Conservation (phyloP, 495 filamentous ascomycete genomes). For the Saxophila tyrrhenica region DNA sequence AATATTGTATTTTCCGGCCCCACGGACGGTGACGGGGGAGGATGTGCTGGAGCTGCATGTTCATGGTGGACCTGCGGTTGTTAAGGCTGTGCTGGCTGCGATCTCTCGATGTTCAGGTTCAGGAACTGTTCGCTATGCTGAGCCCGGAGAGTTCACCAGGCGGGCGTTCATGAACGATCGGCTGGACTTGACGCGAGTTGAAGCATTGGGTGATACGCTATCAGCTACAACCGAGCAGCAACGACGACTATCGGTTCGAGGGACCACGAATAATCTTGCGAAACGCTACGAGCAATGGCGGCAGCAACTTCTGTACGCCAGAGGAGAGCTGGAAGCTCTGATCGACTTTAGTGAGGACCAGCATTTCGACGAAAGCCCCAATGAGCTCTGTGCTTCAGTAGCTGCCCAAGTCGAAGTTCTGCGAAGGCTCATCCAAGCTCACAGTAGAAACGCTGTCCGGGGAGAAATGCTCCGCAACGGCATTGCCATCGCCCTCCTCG, state of each 20-base stretch:
- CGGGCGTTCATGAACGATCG: constrained; percentile 83
- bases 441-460: constrained; percentile 64
- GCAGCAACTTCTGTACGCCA: constrained; percentile 59
- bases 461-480: constrained; percentile 80
- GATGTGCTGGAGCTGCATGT: constrained; percentile 87
- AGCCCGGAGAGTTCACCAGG: constrained; percentile 90
- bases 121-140: constrained; percentile 66
- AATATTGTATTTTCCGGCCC: constrained; percentile 76
- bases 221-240: constrained; percentile 89
- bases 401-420: constrained; percentile 50
- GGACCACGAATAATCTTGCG: constrained; percentile 50
- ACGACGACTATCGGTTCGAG: constrained; percentile 71
- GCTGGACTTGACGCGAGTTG: constrained; percentile 83
- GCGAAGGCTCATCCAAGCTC: constrained; percentile 47
- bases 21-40: constrained; percentile 80
- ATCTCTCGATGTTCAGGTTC: constrained; percentile 40
- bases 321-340: constrained; percentile 85
- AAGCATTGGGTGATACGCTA: constrained; percentile 77
- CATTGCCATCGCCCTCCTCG: constrained; percentile 73
- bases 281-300: constrained; percentile 80
- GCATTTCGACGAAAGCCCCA: constrained; percentile 83
- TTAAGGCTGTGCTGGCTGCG: constrained; percentile 70
- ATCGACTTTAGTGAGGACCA: constrained; percentile 98
- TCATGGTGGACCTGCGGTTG: constrained; percentile 82
- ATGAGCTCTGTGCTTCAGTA: constrained; percentile 57